These are phyloP conservation scores for Triangularia verruculosa DNA, from an alignment of 2,329 filamentous ascomycete genomes.

Conservation along the genomic window DNA sequence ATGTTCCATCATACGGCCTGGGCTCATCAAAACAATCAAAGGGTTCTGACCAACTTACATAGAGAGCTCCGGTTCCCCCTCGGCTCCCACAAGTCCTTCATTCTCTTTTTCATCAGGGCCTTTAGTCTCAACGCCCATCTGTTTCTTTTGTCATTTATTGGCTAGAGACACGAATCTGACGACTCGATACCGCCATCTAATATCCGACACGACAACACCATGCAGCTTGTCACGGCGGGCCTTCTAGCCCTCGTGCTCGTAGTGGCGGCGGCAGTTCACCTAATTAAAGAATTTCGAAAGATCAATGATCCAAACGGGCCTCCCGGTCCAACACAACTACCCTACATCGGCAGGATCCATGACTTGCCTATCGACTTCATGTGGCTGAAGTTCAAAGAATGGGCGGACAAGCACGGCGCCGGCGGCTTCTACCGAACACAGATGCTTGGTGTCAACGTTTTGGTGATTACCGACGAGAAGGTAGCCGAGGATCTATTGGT, in stretches of 20 bases:
- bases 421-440: conserved; percentile 36
- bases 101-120: not conserved
- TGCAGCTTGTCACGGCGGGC: conserved; percentile 16
- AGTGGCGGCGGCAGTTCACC: conserved; percentile 10
- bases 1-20: not conserved
- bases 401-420: conserved; percentile 33
- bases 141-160: not conserved
- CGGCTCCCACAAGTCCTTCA: not conserved
- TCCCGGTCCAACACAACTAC: conserved; percentile 35
- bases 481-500: conserved; percentile 52
- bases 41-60: not conserved
- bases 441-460: conserved; percentile 35
- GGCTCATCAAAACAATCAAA: not conserved
- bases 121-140: not conserved
- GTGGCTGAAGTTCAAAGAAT: conserved; percentile 52
- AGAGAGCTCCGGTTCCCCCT: not conserved
- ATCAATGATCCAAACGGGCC: conserved; percentile 33
- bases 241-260: conserved; percentile 10
- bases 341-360: conserved; percentile 41
- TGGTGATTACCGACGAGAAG: conserved; percentile 50
- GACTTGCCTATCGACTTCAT: conserved; percentile 47
- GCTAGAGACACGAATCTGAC: not conserved
- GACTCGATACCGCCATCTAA: no score
- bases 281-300: conserved; percentile 31
- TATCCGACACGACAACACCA: not conserved